Base-by-base conservation (phyloP, 805 yeast genomes). In the Yamadazyma olivae region DNA sequence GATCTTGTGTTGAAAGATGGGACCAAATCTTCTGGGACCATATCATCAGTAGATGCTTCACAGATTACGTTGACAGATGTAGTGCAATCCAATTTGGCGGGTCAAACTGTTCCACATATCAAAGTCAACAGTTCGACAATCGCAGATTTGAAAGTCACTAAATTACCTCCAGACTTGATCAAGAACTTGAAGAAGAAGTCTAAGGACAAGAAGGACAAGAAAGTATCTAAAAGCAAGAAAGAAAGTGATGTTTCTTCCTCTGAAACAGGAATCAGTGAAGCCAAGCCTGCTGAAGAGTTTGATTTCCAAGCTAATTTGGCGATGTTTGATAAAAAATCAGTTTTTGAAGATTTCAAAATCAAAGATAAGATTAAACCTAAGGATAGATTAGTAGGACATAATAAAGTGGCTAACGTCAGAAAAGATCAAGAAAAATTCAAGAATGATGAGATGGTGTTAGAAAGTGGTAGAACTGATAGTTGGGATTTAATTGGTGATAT, bases 241-340 rank as follows among this genome's bases (percentile, higher is more conserved):
- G 18, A 14, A 27, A 16, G 13, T 17, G 28, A n/a, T 6, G 14
- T 13, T 15, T 15, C 28, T 8, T 6, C 7, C 6, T n/a, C n/a
- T n/a, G n/a, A n/a, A n/a, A 19, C 25, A 14, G 26, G 32, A 6
- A 23, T 19, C 10, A 23, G 17, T 10, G 26, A n/a, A 12, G 17
- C 17, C 30, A 30, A 41, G 33, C 16, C 48, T 25, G 36, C 47
- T 2, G 43, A 39, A 12, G 96, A 88, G 44, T 90, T 90, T 59
- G 96, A 90, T 56, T 90, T 90, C 58, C 86, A 78, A 37, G 81
- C 86, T 10, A 86, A 84, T 53, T 69, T 90, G 44, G 81, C 81
- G 17, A 78, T 80, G 67, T 90, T 90, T 51, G 93, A 90, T 57
- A 90, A 90, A 57, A 66, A 71, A 40, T 70, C 80, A 5, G 91